A percentile compares a stretch with the other conserved stretches of the same genome.
Evolutionary conservation across 345 rosid species (phyloP).

Genomic region (Viola odorata): DNA sequence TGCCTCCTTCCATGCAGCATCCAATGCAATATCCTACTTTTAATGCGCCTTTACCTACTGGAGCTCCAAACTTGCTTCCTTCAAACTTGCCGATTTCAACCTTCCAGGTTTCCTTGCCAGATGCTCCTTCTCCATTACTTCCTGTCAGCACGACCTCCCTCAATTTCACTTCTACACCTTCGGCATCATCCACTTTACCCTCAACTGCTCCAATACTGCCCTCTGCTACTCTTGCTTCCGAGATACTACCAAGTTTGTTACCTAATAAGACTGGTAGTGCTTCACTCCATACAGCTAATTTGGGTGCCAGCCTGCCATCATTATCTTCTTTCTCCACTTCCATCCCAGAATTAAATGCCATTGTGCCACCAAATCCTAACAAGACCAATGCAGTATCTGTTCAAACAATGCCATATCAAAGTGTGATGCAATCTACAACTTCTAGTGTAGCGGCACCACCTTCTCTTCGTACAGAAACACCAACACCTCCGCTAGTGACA

Average conservation of each 20-base stretch:
- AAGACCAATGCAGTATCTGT: conserved; percentile 41
- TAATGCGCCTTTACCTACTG: conserved; percentile 46
- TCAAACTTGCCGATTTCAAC: conserved; percentile 15
- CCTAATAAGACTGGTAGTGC: conserved; percentile 41
- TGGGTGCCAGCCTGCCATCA: conserved; percentile 41
- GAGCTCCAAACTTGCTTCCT: conserved; percentile 28
- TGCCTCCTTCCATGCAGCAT: conserved; percentile 65
- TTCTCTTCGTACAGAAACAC: conserved; percentile 40
- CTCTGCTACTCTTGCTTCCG: conserved; percentile 52
- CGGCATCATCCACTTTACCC: conserved; percentile 36
- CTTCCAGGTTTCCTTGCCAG: conserved; percentile 20
- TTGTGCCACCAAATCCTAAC: conserved; percentile 34
- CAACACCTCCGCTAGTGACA: conserved; percentile 51
- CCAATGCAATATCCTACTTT: conserved; percentile 71
- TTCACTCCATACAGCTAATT: conserved; percentile 39
- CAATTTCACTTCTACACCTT: conserved; percentile 32
- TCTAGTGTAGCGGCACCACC: conserved; percentile 37
- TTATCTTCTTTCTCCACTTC: conserved; percentile 46
- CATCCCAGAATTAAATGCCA: conserved; percentile 38
- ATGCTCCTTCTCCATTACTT: conserved; percentile 19
- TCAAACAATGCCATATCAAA: conserved; percentile 44
- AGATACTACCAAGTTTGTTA: conserved; percentile 42
- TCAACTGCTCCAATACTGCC: conserved; percentile 37
- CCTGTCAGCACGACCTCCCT: conserved; percentile 34
- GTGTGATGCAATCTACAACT: conserved; percentile 34